A percentile compares a stretch with the other conserved stretches of the same genome.
Conservation (phyloP, 2,329 filamentous ascomycete genomes). For the Sclerotinia trifoliorum region DNA sequence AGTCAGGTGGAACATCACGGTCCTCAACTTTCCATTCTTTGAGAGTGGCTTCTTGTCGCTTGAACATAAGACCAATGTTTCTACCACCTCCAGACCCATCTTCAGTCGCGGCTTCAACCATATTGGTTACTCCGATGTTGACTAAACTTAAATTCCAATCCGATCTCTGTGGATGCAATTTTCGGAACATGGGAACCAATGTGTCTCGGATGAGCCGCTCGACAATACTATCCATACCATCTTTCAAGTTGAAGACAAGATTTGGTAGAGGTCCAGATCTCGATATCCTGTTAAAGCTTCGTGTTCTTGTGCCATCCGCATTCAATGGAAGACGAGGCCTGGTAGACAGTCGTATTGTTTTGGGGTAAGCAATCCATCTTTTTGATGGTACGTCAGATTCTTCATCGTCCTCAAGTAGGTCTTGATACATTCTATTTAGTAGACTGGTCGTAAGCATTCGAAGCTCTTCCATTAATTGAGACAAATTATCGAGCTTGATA, state of each 20-base stretch:
- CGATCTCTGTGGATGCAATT: conserved; percentile 61
- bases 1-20: conserved; percentile 39
- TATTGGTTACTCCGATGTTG: conserved; percentile 86
- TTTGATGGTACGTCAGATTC: conserved; percentile 28
- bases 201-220: conserved; percentile 68
- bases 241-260: conserved; percentile 67
- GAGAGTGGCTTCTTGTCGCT: conserved; percentile 65
- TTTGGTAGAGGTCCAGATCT: conserved; percentile 70
- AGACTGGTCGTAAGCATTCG: conserved; percentile 67
- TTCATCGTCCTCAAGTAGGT: conserved; percentile 57
- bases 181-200: conserved; percentile 70
- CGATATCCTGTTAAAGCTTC: conserved; percentile 69
- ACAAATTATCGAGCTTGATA: conserved; percentile 62
- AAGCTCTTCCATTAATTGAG: conserved; percentile 67
- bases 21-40: conserved; percentile 64
- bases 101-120: conserved; percentile 56
- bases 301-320: conserved; percentile 52
- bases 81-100: conserved; percentile 53
- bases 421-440: conserved; percentile 73
- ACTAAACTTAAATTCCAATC: conserved; percentile 81
- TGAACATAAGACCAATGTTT: conserved; percentile 83
- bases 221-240: conserved; percentile 58
- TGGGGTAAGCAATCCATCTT: conserved; percentile 76
- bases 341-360: conserved; percentile 77
- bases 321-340: conserved; percentile 57